Evolutionary conservation across 176 grass and related monocot genomes (phyloP).

Genomic region (Triticum dicoccoides): DNA sequence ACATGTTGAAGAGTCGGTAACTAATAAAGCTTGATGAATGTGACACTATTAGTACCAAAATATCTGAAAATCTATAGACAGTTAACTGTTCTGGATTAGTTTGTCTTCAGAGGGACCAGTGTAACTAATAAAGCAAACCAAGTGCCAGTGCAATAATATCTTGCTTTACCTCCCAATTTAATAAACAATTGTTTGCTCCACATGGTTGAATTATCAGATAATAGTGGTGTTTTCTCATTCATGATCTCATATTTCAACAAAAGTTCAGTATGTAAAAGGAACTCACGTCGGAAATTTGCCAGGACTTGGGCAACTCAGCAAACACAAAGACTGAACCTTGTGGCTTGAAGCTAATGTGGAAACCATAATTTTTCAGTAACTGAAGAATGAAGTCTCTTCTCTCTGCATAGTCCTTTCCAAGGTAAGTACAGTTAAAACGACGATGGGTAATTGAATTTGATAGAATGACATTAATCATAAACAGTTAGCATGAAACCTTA

Average conservation of each 20-base stretch:
- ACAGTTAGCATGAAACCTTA: conserved; percentile 31
- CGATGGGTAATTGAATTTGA: background rate
- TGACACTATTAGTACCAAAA: conserved; percentile 4
- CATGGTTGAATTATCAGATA: background rate
- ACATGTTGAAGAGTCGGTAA: background rate
- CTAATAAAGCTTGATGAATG: background rate
- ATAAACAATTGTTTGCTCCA: background rate
- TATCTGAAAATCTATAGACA: background rate
- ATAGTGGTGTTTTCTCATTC: background rate
- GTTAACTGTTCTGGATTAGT: background rate
- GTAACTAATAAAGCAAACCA: background rate
- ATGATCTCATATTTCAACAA: background rate
- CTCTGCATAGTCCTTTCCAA: conserved; percentile 63
- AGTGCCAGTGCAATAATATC: background rate
- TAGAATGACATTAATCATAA: background rate
- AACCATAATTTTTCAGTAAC: conserved; percentile 60
- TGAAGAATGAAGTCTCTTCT: conserved; percentile 74
- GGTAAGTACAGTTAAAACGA: background rate
- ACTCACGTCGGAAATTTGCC: conserved; percentile 75
- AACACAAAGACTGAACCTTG: conserved; percentile 87
- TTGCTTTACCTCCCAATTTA: background rate
- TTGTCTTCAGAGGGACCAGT: background rate
- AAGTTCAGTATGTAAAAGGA: conserved; percentile 8
- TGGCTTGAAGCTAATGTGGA: conserved; percentile 66
- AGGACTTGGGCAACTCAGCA: conserved; percentile 67